A percentile compares a stretch with the other conserved stretches of the same genome.
These are phyloP conservation scores for Dactylellina sp. DNA, from an alignment of 2,329 filamentous ascomycete species.

Conservation along the genomic window DNA sequence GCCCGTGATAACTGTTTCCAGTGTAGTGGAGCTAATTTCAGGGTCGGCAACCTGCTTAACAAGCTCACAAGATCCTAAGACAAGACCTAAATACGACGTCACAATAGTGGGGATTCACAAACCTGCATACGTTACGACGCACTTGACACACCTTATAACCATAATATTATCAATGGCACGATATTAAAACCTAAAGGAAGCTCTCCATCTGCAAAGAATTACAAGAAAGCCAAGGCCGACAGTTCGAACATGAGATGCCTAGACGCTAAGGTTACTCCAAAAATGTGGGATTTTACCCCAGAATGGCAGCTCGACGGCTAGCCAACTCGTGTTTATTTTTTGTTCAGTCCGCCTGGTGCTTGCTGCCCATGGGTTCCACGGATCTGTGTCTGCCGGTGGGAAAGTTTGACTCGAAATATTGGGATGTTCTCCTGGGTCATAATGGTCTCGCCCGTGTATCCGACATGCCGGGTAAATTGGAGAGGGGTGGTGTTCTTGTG, in stretches of 20 bases:
- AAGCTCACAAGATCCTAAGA: constrained; percentile 26
- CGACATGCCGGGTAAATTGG: constrained; percentile 50
- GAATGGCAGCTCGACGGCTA: constrained; percentile 31
- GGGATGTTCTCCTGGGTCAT: constrained; percentile 30
- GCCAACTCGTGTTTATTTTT: constrained; percentile 7
- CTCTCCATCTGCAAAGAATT: constrained; percentile 10
- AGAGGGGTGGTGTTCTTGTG: constrained; percentile 15
- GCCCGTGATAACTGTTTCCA: constrained; percentile 11
- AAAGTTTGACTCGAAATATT: constrained; percentile 1
- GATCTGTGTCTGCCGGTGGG: constrained; percentile 28
- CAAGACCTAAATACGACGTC: constrained; percentile 9
- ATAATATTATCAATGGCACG: constrained; percentile 35
- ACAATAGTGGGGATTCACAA: constrained; percentile 14
- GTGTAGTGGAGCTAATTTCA: constrained; percentile 16
- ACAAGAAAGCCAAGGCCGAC: constrained; percentile 38
- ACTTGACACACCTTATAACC: constrained; percentile 3
- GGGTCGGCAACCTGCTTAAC: constrained; percentile 2
- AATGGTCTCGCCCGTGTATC: constrained; percentile 14
- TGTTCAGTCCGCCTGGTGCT: constrained; percentile 8
- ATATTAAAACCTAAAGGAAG: constrained; percentile 6
- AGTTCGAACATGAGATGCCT: constrained; percentile 36
- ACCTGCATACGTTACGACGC: constrained; percentile 20
- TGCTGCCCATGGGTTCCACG: constrained; percentile 29
- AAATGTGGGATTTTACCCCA: constrained; percentile 21
- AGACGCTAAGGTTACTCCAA: constrained; percentile 35